A percentile compares a stretch with the other conserved stretches of the same genome.
Conservation (phyloP, 257 asterid genomes). For the Echites panduratus region DNA sequence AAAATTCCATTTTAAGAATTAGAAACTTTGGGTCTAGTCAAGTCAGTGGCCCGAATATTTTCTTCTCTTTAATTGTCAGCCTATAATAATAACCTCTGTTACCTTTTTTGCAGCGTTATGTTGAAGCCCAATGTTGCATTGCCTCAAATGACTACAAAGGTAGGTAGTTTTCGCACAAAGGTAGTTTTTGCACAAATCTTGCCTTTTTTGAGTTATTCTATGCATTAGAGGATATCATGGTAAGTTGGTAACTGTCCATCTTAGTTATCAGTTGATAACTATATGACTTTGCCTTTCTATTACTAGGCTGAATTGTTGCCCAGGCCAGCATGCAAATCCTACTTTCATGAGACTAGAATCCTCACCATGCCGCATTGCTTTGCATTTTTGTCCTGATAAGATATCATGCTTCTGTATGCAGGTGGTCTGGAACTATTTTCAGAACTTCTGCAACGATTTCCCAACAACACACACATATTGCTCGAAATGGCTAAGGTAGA, state of each 20-base stretch:
- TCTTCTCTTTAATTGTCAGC: slow-evolving; percentile 11
- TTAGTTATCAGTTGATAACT: background rate
- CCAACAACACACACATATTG: slow-evolving; percentile 73
- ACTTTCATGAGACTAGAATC: background rate
- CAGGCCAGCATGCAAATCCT: background rate
- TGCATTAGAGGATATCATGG: background rate
- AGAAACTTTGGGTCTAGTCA: background rate
- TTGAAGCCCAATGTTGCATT: slow-evolving; percentile 92
- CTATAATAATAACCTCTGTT: slow-evolving; percentile 3
- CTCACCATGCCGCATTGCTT: background rate
- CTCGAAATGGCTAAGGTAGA: slow-evolving; percentile 98
- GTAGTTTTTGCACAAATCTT: slow-evolving; percentile 19
- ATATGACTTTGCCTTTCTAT: background rate
- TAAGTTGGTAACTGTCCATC: background rate
- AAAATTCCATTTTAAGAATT: background rate
- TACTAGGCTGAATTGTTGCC: background rate
- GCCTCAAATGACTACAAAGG: slow-evolving; percentile 96
- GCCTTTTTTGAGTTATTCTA: slow-evolving; percentile 1
- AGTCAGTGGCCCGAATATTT: background rate
- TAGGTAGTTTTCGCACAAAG: slow-evolving; percentile 29
- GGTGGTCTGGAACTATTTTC: slow-evolving; percentile 87
- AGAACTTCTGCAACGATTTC: slow-evolving; percentile 92
- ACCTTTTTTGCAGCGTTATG: slow-evolving; percentile 63
- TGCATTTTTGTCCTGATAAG: background rate
- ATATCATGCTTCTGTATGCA: slow-evolving; percentile 23